Conservation (phyloP, 1,139 yeast genomes). For the Sugiyamaella paludigena region DNA sequence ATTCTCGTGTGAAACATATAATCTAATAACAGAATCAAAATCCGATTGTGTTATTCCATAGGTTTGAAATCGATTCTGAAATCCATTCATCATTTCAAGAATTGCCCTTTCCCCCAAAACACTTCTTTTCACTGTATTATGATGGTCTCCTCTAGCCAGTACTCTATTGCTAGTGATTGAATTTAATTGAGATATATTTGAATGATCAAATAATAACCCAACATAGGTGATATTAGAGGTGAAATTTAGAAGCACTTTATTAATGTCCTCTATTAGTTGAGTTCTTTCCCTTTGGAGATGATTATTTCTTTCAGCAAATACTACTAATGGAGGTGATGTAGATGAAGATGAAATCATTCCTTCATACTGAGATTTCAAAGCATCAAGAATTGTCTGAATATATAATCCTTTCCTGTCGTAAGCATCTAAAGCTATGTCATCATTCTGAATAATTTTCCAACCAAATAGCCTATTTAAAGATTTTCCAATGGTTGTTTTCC, state of each 20-base stretch:
- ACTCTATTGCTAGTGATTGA: constrained; percentile 56
- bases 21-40: constrained; percentile 57
- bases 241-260: constrained; percentile 16
- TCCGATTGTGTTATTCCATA: constrained; percentile 32
- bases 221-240: constrained; percentile 32
- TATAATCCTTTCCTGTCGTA: constrained; percentile 33
- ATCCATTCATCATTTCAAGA: constrained; percentile 63
- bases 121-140: constrained; percentile 65
- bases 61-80: constrained; percentile 54
- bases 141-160: constrained; percentile 68
- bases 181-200: constrained; percentile 21
- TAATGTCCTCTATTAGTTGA: constrained; percentile 54
- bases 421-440: constrained; percentile 45
- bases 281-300: constrained; percentile 63
- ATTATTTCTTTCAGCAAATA: constrained; percentile 73
- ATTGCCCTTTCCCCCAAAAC: constrained; percentile 48
- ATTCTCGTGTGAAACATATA: constrained; percentile 47
- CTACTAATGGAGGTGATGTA: constrained; percentile 41
- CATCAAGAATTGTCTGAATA: constrained; percentile 6
- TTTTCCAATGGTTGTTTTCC: constrained; percentile 73
- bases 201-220: constrained; percentile 18
- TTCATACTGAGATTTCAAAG: constrained; percentile 50
- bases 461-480: constrained; percentile 51
- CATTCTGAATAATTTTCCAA: constrained; percentile 74
- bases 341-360: constrained; percentile 38